Percentiles rank a stretch among this genome's conserved stretches.
Evolutionary conservation across 768 basidiomycete species (phyloP).

Genomic region (Lactarius sp.): DNA sequence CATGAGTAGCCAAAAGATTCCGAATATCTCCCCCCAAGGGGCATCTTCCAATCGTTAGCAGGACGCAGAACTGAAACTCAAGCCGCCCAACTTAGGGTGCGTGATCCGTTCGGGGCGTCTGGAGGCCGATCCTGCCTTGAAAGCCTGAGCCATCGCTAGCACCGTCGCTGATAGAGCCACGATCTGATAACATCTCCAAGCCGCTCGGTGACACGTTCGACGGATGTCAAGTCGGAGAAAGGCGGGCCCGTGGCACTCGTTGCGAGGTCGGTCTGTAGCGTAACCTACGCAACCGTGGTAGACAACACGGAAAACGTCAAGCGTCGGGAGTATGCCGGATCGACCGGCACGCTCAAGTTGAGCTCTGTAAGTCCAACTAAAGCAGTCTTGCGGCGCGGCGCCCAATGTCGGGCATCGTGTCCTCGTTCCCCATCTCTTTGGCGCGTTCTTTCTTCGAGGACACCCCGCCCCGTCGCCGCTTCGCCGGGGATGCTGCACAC

Average conservation of each 20-base stretch:
- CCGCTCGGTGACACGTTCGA: constrained; percentile 2
- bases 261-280: constrained; percentile 19
- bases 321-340: constrained; percentile 66
- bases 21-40: constrained; percentile 26
- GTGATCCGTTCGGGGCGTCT: constrained; percentile 12
- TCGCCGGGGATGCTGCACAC: constrained; percentile 68
- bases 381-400: constrained; percentile 1
- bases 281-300: constrained; percentile 10
- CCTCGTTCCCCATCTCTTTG: neutral
- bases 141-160: constrained; percentile 25
- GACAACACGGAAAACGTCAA: constrained; percentile 62
- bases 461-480: constrained; percentile 70
- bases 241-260: constrained; percentile 14
- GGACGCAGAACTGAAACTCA: constrained; percentile 42
- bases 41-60: constrained; percentile 27
- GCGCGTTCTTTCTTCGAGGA: constrained; percentile 50
- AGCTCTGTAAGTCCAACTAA: constrained; percentile 8
- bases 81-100: constrained; percentile 28
- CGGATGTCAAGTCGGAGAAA: constrained; percentile 7
- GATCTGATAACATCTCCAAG: constrained; percentile 9
- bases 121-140: constrained; percentile 20
- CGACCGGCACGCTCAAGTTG: constrained; percentile 31
- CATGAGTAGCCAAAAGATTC: neutral
- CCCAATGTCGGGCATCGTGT: constrained; percentile 27
- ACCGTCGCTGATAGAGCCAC: constrained; percentile 8